A percentile compares a stretch with the other conserved stretches of the same genome.
These are phyloP conservation scores for Phlebiopsis flavidoalba DNA, from an alignment of 768 basidiomycete species.

Conservation along the genomic window DNA sequence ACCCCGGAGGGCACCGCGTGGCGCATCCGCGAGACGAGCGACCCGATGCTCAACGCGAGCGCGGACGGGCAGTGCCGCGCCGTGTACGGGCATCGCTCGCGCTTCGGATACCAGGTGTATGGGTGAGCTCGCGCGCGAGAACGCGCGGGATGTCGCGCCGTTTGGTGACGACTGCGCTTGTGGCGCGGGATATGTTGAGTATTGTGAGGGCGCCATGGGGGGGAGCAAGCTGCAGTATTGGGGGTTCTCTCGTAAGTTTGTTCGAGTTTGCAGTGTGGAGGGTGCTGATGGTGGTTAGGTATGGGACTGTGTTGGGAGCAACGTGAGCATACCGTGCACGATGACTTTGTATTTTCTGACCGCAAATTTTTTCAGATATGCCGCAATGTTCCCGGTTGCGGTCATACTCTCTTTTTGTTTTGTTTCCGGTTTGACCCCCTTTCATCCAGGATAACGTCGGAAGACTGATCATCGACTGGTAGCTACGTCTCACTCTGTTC, in stretches of 20 bases:
- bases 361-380: conserved; percentile 18
- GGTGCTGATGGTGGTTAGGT: conserved; percentile 5
- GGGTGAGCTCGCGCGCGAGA: conserved; percentile 2
- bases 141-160: neutral
- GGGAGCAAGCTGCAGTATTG: conserved; percentile 27
- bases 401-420: neutral
- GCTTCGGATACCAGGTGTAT: neutral
- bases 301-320: conserved; percentile 15
- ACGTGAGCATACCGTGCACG: conserved; percentile 3
- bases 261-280: neutral
- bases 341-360: neutral
- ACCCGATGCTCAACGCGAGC: neutral
- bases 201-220: conserved; percentile 24
- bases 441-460: conserved; percentile 22
- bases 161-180: conserved; percentile 24
- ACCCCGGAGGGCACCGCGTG: conserved; percentile 2
- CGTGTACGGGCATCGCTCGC: too few species aligned
- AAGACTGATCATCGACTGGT: conserved; percentile 27
- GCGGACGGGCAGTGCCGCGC: neutral
- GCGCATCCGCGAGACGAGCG: neutral
- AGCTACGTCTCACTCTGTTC: neutral
- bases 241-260: conserved; percentile 22
- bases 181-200: conserved; percentile 27
- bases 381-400: conserved; percentile 27
- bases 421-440: neutral